Evolutionary conservation across 176 grass and related monocot genomes (phyloP), one percentile per base, ranked within the genome.

Genomic region (Bolboschoenus planiculmis): DNA sequence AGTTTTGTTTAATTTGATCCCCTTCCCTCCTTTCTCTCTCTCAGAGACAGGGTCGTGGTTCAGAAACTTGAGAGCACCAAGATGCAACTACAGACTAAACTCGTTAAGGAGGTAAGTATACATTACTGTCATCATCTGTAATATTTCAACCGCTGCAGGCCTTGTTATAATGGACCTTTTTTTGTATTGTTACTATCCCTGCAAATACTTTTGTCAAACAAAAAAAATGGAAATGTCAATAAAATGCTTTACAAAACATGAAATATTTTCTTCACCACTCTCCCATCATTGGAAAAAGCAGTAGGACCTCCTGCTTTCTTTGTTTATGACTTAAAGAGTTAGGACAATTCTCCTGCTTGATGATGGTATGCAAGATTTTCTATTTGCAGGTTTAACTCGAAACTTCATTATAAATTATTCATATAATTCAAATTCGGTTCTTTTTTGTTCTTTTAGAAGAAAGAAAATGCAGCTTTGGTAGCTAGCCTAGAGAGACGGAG

Each of bases 31-130:
- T 87, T 71, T 81, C 67, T 53, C 65, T 59, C 3, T 50, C 77
- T 82, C 31, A 85, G 56, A 85, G 84, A 64, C 85, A 93, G 91
- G 80, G 72, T 66, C 81, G 34, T 87, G 75, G 84, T 93, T 89
- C 85, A 91, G 81, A 93, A 85, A 78, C 93, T 95, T 84, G 91
- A 93, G 80, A 89, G 48, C 78, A 86, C 30, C 68, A 99, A 95
- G 80, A 84, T 79, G 72, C 89, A 99, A 84, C 89, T 99, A 77
- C 86, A 99, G 84, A 86, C 80, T 36, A 95, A 95, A 93, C 83
- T 95, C 84, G 65, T 82, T 56, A 91, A 93, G 54, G 96, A 99
- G 89, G 96, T 99, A 84, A 46, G 67, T 0, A 16, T 46, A 66
- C 86, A 14, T 43, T 58, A 20, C 46, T 10, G 50, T 26, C 3